These are phyloP conservation scores for Fraxinus platypoda DNA, from an alignment of 305 asterid genomes.

Conservation along the genomic window DNA sequence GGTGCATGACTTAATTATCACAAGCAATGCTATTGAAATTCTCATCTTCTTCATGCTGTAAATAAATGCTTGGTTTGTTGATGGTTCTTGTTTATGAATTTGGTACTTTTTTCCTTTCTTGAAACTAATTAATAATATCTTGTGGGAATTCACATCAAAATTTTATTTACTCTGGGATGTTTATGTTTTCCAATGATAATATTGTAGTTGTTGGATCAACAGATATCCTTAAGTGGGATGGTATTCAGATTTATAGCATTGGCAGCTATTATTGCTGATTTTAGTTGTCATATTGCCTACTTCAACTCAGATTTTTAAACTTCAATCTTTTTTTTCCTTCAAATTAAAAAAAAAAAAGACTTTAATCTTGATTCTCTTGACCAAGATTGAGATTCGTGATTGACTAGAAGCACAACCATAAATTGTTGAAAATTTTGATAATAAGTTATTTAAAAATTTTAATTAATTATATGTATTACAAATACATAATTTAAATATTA, in stretches of 20 bases:
- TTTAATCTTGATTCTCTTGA: neutral
- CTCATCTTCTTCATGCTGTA: neutral
- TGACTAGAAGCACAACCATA: neutral
- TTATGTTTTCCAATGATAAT: neutral
- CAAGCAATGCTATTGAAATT: neutral
- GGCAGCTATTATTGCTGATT: neutral
- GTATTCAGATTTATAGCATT: neutral
- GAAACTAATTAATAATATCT: neutral
- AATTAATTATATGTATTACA: neutral
- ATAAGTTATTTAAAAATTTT: neutral
- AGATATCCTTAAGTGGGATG: neutral
- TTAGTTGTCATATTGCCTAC: neutral
- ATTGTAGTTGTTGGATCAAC: neutral
- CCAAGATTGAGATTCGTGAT: neutral
- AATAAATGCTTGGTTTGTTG: neutral
- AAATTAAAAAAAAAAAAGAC: neutral
- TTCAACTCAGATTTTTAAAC: neutral
- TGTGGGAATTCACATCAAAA: neutral
- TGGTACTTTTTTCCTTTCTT: neutral
- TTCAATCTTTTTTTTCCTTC: neutral
- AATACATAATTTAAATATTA: neutral
- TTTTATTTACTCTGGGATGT: neutral
- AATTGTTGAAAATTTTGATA: neutral
- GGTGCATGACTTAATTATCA: conserved; percentile 1
- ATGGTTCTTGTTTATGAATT: conserved; percentile 5